A percentile compares a stretch with the other conserved stretches of the same genome.
These are phyloP conservation scores for Yamadazyma tumulicola DNA, from an alignment of 805 yeast genomes.

Conservation along the genomic window DNA sequence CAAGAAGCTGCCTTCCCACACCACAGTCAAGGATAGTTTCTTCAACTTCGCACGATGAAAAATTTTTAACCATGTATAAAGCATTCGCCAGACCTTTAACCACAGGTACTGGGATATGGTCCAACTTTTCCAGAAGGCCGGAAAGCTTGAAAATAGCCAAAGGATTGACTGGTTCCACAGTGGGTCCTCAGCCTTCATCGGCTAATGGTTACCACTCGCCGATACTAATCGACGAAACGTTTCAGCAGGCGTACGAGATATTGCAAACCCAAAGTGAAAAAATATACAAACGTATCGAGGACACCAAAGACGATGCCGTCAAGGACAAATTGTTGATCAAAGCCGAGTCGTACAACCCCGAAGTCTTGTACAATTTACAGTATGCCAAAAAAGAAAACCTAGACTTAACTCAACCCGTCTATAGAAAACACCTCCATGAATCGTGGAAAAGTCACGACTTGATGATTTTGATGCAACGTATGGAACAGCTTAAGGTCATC, in stretches of 20 bases:
- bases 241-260: conserved; percentile 61
- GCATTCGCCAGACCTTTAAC: conserved; percentile 6
- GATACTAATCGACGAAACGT: conserved; percentile 64
- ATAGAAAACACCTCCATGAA: conserved; percentile 60
- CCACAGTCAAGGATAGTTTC: no score
- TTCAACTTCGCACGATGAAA: conserved; percentile 4
- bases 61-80: conserved; percentile 9
- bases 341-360: conserved; percentile 81
- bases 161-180: background rate
- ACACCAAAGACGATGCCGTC: conserved; percentile 16
- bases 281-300: conserved; percentile 37
- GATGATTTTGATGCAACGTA: conserved; percentile 86
- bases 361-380: conserved; percentile 67
- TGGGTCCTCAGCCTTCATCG: conserved; percentile 49
- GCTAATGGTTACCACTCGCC: conserved; percentile 64
- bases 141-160: conserved; percentile 28
- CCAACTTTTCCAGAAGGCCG: conserved; percentile 29
- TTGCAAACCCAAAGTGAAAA: conserved; percentile 48
- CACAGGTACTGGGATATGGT: conserved; percentile 25
- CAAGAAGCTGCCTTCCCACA: no score
- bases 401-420: conserved; percentile 77
- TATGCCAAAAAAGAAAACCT: conserved; percentile 39
- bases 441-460: conserved; percentile 71
- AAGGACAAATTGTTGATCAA: conserved; percentile 36
- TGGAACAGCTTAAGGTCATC: conserved; percentile 78